Base-by-base conservation (phyloP, 23 red algal genomes). In the Gracilaria caudata region DNA sequence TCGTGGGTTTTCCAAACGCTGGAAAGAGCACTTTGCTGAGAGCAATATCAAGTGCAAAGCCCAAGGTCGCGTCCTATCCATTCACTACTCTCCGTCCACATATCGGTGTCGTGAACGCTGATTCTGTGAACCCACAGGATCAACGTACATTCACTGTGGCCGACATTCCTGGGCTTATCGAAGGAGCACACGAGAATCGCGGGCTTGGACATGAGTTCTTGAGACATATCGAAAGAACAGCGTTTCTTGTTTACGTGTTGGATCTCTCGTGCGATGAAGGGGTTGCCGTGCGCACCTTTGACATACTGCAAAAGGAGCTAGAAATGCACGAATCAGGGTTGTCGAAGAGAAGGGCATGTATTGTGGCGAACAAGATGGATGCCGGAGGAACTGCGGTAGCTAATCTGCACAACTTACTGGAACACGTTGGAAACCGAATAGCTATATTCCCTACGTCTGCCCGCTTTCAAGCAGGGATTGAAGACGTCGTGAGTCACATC, bases 301-400 rank as follows among this genome's bases (percentile, higher is more conserved):
- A 94, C 24, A 76, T 90, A 30, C 68, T 98, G 51, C 64, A 59
- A 25, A 76, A 76, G 3, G 95, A 98, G 77, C 63, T 98, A 24
- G 88, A 86, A 58, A 58, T 92, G 89, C 90, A 93, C 73, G 81
- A 80, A 55, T 54, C 79, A 41, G 70, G 71, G 17, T 60, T 98
- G 47, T 73, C 81, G 35, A 29, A 94, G 8, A 70, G 81, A 35
- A 65, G 44, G 55, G 19, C 46, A 53, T 82, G 89, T 51, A 84
- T 98, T 56, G 76, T 91, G 8, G 80, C 90, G 13, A 98, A 93
- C 73, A 98, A 98, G 72, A 92, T 98, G 85, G 95, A 98, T 72
- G 39, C 44, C 29, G 86, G 86, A 68, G 56, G 49, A 17, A 34
- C 7, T 55, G 70, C 73, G 11, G 38, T 63, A 39, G 56, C 55